Evolutionary conservation across 2,329 filamentous ascomycete species (phyloP).

Genomic region (Neopestalotiopsis clavispora): DNA sequence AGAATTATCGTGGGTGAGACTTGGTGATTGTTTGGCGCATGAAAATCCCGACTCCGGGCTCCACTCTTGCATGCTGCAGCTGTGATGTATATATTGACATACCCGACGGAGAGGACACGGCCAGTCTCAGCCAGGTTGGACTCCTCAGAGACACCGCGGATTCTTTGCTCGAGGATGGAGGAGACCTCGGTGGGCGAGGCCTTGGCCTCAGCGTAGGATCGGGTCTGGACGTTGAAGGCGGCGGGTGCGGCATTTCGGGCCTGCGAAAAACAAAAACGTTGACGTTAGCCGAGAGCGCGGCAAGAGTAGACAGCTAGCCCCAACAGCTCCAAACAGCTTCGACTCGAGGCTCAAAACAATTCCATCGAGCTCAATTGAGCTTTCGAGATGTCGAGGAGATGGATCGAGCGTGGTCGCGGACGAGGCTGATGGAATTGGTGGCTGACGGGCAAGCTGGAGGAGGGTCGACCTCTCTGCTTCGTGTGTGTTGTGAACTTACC

Average conservation of each 20-base stretch:
- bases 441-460: conserved; percentile 26
- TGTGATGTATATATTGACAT: conserved; percentile 53
- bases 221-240: conserved; percentile 76
- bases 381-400: conserved; percentile 32
- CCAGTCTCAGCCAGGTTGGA: conserved; percentile 96
- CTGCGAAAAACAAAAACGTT: conserved; percentile 61
- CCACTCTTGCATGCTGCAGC: conserved; percentile 22
- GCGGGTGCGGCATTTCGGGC: conserved; percentile 85
- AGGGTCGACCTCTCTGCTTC: conserved; percentile 27
- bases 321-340: conserved; percentile 40
- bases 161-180: conserved; percentile 98
- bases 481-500: conserved; percentile 73
- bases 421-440: conserved; percentile 50
- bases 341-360: conserved; percentile 30
- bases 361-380: conserved; percentile 45
- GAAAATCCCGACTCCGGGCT: conserved; percentile 31
- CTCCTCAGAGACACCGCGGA: conserved; percentile 98
- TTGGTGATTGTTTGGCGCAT: conserved; percentile 1
- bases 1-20: conserved; percentile 7
- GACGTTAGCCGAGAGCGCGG: conserved; percentile 23
- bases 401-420: conserved; percentile 43
- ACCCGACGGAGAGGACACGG: conserved; percentile 98
- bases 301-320: conserved; percentile 21
- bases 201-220: conserved; percentile 89
- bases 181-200: conserved; percentile 97